These are phyloP conservation scores for Diaporthe citriasiana DNA, from an alignment of 2,329 filamentous ascomycete genomes.

Conservation along the genomic window DNA sequence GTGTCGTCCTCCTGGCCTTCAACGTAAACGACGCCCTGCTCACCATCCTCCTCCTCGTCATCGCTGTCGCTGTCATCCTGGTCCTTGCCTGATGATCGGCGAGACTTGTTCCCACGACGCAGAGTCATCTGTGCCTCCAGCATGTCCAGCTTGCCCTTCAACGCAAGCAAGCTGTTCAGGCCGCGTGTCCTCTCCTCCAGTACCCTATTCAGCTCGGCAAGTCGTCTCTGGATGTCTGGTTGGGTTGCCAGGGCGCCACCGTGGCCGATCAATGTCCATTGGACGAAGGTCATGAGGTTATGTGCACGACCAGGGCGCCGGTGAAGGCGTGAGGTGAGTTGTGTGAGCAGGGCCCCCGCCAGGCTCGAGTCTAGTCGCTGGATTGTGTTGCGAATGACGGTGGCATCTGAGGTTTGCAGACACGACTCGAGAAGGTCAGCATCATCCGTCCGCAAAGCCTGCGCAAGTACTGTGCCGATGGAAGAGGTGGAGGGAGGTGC, in stretches of 20 bases:
- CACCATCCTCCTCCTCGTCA: slow-evolving; percentile 71
- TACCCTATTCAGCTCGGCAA: slow-evolving; percentile 86
- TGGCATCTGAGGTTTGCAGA: slow-evolving; percentile 82
- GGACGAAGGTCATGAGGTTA: slow-evolving; percentile 93
- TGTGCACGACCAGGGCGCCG: slow-evolving; percentile 90
- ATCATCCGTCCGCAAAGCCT: slow-evolving; percentile 94
- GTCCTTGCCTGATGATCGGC: slow-evolving; percentile 59
- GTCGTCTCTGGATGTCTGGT: slow-evolving; percentile 83
- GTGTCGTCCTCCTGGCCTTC: slow-evolving; percentile 80
- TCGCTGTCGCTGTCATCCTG: slow-evolving; percentile 67
- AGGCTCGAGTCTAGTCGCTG: slow-evolving; percentile 89
- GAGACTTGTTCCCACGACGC: slow-evolving; percentile 70
- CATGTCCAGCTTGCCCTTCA: slow-evolving; percentile 97
- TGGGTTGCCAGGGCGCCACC: slow-evolving; percentile 91
- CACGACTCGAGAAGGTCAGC: slow-evolving; percentile 91
- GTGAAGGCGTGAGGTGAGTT: slow-evolving; percentile 89
- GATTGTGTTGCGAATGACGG: slow-evolving; percentile 88
- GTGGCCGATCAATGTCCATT: slow-evolving; percentile 93
- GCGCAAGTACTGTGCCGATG: slow-evolving; percentile 90
- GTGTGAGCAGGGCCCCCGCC: slow-evolving; percentile 82
- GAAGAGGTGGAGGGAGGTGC: slow-evolving; percentile 81
- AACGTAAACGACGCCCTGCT: slow-evolving; percentile 86
- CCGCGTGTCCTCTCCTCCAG: slow-evolving; percentile 88
- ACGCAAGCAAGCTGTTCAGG: slow-evolving; percentile 83
- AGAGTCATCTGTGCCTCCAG: slow-evolving; percentile 90